A percentile compares a stretch with the other conserved stretches of the same genome.
phyloP scores from a whole-genome alignment of 352 stramenopile genomes.

The Phytophthora foliorum region DNA sequence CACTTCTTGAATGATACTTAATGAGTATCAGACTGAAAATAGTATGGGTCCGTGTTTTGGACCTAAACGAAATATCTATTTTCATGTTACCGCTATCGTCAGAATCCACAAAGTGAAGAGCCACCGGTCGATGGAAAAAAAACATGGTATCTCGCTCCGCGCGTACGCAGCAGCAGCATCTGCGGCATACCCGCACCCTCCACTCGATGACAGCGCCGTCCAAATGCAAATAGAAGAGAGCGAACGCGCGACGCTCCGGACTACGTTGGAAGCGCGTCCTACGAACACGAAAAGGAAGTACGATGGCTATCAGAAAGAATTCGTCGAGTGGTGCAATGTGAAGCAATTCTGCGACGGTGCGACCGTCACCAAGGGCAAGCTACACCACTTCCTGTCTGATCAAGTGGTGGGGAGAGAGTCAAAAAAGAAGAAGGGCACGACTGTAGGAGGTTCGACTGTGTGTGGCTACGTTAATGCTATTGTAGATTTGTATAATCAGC shows the following conservation, averaged over 20 bases:
- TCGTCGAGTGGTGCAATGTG: slow-evolving; percentile 6
- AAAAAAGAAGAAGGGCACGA: slow-evolving; percentile 15
- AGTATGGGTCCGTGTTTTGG: no score
- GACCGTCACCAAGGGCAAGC: slow-evolving; percentile 4
- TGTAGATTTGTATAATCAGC: slow-evolving; percentile 13
- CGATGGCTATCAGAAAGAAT: slow-evolving; percentile 15
- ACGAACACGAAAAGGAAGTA: slow-evolving; percentile 17
- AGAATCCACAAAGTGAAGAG: no score
- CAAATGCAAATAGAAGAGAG: slow-evolving; percentile 22
- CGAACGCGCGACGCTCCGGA: slow-evolving; percentile 1
- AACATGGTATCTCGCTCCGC: slow-evolving; percentile 1
- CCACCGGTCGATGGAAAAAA: no score
- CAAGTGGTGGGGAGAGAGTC: slow-evolving; percentile 17
- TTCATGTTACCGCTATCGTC: no score
- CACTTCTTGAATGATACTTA: no score
- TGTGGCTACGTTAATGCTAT: slow-evolving; percentile 11
- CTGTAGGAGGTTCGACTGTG: slow-evolving; percentile 2
- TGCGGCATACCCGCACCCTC: background rate
- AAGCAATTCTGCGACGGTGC: background rate
- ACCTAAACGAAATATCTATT: no score
- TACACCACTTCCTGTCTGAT: slow-evolving; percentile 9
- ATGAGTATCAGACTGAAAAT: no score
- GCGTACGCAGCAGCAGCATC: background rate
- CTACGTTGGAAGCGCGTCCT: slow-evolving; percentile 1
- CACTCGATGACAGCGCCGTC: background rate